A percentile compares a stretch with the other conserved stretches of the same genome.
Evolutionary conservation across 805 yeast genomes (phyloP).

Genomic region (Saccharomycopsis javanensis): DNA sequence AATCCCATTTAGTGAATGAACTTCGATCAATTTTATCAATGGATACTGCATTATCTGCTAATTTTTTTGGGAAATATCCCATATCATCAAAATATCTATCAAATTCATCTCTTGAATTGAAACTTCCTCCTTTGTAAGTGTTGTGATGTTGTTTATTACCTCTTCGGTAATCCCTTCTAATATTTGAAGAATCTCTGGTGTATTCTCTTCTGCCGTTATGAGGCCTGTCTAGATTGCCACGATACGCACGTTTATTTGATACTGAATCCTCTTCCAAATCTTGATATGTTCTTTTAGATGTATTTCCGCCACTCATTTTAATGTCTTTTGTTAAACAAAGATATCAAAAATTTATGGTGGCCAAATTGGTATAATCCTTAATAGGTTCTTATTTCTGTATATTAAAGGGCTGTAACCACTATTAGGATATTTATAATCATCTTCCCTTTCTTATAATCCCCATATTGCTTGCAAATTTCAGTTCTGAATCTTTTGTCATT

Average conservation of each 20-base stretch:
- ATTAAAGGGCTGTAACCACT: background rate
- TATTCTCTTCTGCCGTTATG: slow-evolving; percentile 8
- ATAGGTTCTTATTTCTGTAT: background rate
- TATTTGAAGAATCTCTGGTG: no score
- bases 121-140: background rate
- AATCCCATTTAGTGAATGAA: slow-evolving; percentile 55
- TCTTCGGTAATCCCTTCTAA: slow-evolving; percentile 11
- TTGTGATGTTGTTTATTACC: slow-evolving; percentile 3
- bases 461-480: background rate
- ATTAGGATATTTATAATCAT: background rate
- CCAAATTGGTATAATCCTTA: no score
- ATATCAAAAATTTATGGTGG: no score
- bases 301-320: background rate
- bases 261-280: background rate
- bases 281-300: background rate
- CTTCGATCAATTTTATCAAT: slow-evolving; percentile 42
- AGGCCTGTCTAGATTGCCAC: background rate
- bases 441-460: background rate
- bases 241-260: background rate
- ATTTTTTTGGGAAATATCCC: background rate
- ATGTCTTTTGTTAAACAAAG: no score
- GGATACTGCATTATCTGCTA: slow-evolving; percentile 32
- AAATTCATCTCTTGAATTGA: background rate
- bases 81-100: background rate
- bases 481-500: background rate